Base-by-base conservation (phyloP, 257 asterid genomes). In the Solanum paucissectum region DNA sequence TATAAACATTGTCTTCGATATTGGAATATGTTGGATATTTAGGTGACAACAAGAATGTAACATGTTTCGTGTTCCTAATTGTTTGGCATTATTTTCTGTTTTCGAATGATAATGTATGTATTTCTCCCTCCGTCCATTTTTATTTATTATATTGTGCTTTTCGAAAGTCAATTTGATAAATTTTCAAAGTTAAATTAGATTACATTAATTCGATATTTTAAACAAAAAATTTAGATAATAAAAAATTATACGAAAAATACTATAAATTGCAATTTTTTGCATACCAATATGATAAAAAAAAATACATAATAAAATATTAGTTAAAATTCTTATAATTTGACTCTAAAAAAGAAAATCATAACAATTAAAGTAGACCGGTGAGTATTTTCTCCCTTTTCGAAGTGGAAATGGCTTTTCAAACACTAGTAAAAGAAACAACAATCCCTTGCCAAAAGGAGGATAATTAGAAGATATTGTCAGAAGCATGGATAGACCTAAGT, bases 41-140 rank as follows among this genome's bases (percentile, higher is more conserved):
- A 3, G 64, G 66, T 66, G 79, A 85, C 82, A 85, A 37, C 32
- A 32, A 21, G 20, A 49, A 82, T 82, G 44, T 11, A 82, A 82
- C 85, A 29, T 32, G 40, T 74, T 75, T 88, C 52, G 74, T 83
- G 89, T 90, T 86, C 87, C 84, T 38, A 79, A 46, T 46, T 36
- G 58, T 38, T 76, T 23, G 29, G 34, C 58, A 23, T 38, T 76
- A 38, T 76, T 76, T 76, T 76, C 23, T 76, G 58, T n/a, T 76
- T n/a, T 76, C 83, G 2, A 23, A 23, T 23, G 34, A 76, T 76
- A 76, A 76, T 74, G 11, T 12, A 29, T 71, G 32, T 36, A 33
- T 72, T 0, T 5, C 5, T 20, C 20, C 4, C 55, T 12, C 55
- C 14, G 13, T 42, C 14, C 5, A 44, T 12, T 44, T 44, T 44